Evolutionary conservation across 2,329 filamentous ascomycete genomes (phyloP).

Genomic region (Epicoccum nigrum): DNA sequence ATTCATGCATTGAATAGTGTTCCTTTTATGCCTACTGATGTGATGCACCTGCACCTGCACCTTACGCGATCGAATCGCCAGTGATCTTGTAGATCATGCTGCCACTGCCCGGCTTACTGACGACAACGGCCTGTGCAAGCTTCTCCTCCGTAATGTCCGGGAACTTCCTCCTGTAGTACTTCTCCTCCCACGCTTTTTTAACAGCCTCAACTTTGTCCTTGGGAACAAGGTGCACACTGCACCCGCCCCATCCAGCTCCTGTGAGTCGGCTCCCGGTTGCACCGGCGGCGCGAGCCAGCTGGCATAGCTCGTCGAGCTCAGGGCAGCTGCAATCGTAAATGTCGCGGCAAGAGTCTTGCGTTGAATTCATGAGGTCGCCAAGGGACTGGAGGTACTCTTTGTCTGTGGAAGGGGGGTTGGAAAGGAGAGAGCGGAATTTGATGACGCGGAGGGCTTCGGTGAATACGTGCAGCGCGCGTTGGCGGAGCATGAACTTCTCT

Average conservation of each 20-base stretch:
- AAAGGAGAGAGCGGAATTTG: slow-evolving; percentile 79
- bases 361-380: slow-evolving; percentile 85
- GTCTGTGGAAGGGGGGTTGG: slow-evolving; percentile 51
- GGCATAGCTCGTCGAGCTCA: slow-evolving; percentile 88
- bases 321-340: slow-evolving; percentile 90
- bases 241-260: slow-evolving; percentile 96
- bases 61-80: slow-evolving; percentile 40
- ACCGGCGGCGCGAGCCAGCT: slow-evolving; percentile 77
- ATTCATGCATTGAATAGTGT: background rate
- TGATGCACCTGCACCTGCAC: no score
- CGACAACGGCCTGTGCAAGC: slow-evolving; percentile 79
- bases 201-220: slow-evolving; percentile 80
- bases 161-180: slow-evolving; percentile 80
- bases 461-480: slow-evolving; percentile 90
- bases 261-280: slow-evolving; percentile 86
- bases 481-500: slow-evolving; percentile 83
- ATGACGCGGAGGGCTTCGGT: slow-evolving; percentile 85
- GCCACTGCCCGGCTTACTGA: slow-evolving; percentile 84
- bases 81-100: slow-evolving; percentile 49
- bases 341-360: slow-evolving; percentile 84
- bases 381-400: slow-evolving; percentile 74
- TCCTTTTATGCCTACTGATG: background rate
- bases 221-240: slow-evolving; percentile 90
- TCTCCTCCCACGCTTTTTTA: slow-evolving; percentile 74
- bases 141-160: slow-evolving; percentile 74